phyloP scores from a whole-genome alignment of 768 basidiomycete genomes.

The Chalciporus sphaerocephalus region DNA sequence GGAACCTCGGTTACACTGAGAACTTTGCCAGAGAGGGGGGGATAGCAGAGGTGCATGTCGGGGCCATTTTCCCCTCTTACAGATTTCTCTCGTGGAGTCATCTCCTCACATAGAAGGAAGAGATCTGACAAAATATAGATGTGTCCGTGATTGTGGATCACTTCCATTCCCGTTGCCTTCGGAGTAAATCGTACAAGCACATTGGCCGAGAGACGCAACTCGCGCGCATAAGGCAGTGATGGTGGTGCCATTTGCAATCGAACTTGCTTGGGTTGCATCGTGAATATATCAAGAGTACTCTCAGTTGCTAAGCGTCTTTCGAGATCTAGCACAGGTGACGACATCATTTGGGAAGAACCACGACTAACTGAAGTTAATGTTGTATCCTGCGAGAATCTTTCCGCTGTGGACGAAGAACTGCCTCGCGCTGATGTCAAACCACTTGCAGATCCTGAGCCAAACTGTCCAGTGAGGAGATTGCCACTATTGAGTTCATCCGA shows the following conservation, averaged over 20 bases:
- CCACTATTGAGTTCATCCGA: constrained; percentile 2
- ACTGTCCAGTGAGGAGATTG: constrained; percentile 20
- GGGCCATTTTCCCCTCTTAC: constrained; percentile 50
- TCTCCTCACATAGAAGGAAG: constrained; percentile 85
- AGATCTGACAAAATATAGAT: constrained; percentile 90
- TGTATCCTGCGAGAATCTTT: constrained; percentile 59
- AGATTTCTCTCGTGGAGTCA: constrained; percentile 60
- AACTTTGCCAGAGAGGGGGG: constrained; percentile 93
- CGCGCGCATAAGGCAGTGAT: constrained; percentile 69
- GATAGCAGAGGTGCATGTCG: constrained; percentile 92
- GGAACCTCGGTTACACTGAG: constrained; percentile 62
- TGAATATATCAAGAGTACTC: constrained; percentile 87
- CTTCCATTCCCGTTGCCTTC: constrained; percentile 64
- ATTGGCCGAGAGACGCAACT: constrained; percentile 67
- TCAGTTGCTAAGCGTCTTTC: constrained; percentile 76
- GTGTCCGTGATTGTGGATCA: constrained; percentile 74
- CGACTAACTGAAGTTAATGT: constrained; percentile 50
- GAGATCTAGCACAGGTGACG: constrained; percentile 66
- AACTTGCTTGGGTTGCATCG: constrained; percentile 91
- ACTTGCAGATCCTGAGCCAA: constrained; percentile 34
- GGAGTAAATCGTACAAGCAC: constrained; percentile 77
- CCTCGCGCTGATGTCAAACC: constrained; percentile 49
- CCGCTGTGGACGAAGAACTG: constrained; percentile 51
- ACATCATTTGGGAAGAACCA: constrained; percentile 47
- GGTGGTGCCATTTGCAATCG: constrained; percentile 88